A percentile compares a stretch with the other conserved stretches of the same genome.
Conservation (phyloP, 495 filamentous ascomycete genomes). For the Penicillium arizonense region DNA sequence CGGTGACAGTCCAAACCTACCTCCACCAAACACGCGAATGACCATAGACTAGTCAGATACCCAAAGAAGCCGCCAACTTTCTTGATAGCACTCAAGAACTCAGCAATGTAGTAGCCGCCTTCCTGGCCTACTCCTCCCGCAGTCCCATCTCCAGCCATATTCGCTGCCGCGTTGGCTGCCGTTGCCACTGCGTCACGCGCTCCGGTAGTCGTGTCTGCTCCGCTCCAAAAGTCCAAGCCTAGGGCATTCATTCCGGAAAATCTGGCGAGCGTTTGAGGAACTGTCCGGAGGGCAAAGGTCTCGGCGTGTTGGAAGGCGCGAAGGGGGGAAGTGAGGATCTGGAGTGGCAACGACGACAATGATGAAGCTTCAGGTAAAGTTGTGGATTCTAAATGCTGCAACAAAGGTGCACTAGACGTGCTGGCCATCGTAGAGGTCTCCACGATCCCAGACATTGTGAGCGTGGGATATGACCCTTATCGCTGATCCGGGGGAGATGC, state of each 20-base stretch:
- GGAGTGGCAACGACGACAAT: constrained; percentile 34
- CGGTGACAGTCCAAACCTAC: constrained; percentile 32
- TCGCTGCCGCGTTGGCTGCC: constrained; percentile 30
- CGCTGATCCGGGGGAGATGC: constrained; percentile 21
- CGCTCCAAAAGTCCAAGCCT: constrained; percentile 25
- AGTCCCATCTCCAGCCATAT: constrained; percentile 26
- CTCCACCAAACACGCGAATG: constrained; percentile 78
- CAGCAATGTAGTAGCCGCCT: constrained; percentile 30
- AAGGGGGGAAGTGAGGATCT: constrained; percentile 34
- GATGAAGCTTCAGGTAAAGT: constrained; percentile 16
- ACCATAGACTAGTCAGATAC: constrained; percentile 93
- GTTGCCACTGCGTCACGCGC: constrained; percentile 25
- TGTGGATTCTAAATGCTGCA: constrained; percentile 14
- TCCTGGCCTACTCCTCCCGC: constrained; percentile 29
- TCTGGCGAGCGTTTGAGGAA: constrained; percentile 37
- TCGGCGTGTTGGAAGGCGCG: constrained; percentile 39
- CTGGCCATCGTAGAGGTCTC: constrained; percentile 17
- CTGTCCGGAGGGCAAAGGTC: constrained; percentile 34
- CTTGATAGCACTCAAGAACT: constrained; percentile 41
- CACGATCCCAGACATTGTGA: constrained; percentile 23
- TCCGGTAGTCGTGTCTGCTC: constrained; percentile 12
- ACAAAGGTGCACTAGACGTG: constrained; percentile 13
- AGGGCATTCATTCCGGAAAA: constrained; percentile 30
- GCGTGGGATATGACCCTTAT: constrained; percentile 15
- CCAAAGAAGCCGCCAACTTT: constrained; percentile 85